Conservation (phyloP, 495 filamentous ascomycete species). For the Platismatia glauca region DNA sequence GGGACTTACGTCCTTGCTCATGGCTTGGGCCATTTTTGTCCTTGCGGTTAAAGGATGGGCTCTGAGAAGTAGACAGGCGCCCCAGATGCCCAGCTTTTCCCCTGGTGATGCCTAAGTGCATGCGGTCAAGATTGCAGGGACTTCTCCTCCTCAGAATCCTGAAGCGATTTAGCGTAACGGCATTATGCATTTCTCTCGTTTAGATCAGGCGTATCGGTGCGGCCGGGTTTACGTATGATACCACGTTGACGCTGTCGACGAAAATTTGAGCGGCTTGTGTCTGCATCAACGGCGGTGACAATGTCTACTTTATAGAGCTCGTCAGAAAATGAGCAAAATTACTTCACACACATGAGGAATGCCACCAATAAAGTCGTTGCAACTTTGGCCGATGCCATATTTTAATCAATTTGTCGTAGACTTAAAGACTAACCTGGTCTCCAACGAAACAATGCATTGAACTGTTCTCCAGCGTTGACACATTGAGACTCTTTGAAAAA, state of each 20-base stretch:
- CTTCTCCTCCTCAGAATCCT: background rate
- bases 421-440: background rate
- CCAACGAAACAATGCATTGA: background rate
- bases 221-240: background rate
- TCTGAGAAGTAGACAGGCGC: slow-evolving; percentile 22
- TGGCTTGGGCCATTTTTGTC: slow-evolving; percentile 72
- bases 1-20: slow-evolving; percentile 72
- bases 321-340: background rate
- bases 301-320: background rate
- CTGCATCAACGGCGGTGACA: background rate
- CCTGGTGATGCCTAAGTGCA: background rate
- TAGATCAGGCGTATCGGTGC: background rate
- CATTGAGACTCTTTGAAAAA: too few relatives aligned
- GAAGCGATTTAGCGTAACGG: background rate
- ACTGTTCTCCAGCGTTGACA: background rate
- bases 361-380: background rate
- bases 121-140: background rate
- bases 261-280: slow-evolving; percentile 10
- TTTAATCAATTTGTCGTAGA: too few relatives aligned
- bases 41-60: slow-evolving; percentile 92
- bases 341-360: background rate
- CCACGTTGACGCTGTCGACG: slow-evolving; percentile 2
- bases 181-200: background rate
- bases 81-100: background rate
- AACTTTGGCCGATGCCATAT: too few relatives aligned